These are phyloP conservation scores for Volvox africanus DNA, from an alignment of 139 green algal species.

Conservation along the genomic window DNA sequence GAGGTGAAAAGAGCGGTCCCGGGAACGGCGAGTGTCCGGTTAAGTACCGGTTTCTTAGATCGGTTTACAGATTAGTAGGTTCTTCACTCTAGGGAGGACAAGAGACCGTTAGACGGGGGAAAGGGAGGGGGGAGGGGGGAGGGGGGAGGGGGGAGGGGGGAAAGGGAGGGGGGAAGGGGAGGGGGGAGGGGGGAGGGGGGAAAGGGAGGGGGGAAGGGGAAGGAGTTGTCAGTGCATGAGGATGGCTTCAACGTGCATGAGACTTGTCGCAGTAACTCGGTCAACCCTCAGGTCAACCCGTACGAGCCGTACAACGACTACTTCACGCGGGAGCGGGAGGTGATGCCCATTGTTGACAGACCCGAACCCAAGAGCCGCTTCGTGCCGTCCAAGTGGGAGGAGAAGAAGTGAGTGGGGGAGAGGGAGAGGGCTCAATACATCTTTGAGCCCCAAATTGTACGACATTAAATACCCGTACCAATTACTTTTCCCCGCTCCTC, in stretches of 20 bases:
- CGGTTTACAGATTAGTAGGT: too few relatives aligned
- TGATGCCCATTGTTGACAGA: constrained; percentile 83
- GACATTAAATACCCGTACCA: too few relatives aligned
- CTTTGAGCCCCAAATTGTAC: too few relatives aligned
- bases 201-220: background rate
- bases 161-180: background rate
- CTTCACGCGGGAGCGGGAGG: constrained; percentile 82
- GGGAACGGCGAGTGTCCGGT: background rate
- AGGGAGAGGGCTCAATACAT: background rate
- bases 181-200: background rate
- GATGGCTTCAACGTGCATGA: too few relatives aligned
- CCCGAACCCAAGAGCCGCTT: constrained; percentile 98
- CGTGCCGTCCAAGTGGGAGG: constrained; percentile 96
- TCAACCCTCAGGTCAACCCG: constrained; percentile 62
- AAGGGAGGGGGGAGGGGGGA: background rate
- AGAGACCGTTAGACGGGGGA: background rate
- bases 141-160: background rate
- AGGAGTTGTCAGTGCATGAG: too few relatives aligned
- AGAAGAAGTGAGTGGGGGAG: constrained; percentile 84
- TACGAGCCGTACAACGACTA: constrained; percentile 74
- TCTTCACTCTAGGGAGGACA: too few relatives aligned
- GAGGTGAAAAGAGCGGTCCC: background rate
- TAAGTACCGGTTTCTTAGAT: too few relatives aligned
- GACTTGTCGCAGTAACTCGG: too few relatives aligned
- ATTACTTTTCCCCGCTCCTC: background rate